Conservation (phyloP, 768 basidiomycete genomes). For the Leucocoprinus leucothites region DNA sequence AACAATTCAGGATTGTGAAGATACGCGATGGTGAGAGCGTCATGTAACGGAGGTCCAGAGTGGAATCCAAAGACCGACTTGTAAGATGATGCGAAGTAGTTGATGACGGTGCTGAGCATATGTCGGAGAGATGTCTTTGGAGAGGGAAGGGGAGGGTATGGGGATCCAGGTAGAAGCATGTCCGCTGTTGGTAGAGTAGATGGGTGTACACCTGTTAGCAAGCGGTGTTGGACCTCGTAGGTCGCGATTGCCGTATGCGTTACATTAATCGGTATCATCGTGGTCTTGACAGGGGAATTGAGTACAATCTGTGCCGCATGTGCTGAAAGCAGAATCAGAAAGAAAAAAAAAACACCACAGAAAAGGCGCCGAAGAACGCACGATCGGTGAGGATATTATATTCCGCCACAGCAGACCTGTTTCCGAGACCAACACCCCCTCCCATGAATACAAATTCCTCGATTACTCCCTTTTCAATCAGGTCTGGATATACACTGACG, state of each 20-base stretch:
- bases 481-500: slow-evolving; percentile 49
- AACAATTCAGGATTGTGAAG: slow-evolving; percentile 70
- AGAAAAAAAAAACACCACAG: not conserved
- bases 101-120: slow-evolving; percentile 71
- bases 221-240: slow-evolving; percentile 41
- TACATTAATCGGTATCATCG: slow-evolving; percentile 86
- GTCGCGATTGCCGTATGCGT: slow-evolving; percentile 84
- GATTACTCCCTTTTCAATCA: slow-evolving; percentile 41
- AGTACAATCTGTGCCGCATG: slow-evolving; percentile 84
- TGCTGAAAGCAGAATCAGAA: slow-evolving; percentile 37
- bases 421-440: slow-evolving; percentile 84
- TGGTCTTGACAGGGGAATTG: slow-evolving; percentile 60
- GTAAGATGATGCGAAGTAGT: slow-evolving; percentile 72
- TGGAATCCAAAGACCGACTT: slow-evolving; percentile 74
- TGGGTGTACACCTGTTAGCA: slow-evolving; percentile 37
- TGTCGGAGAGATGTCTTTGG: slow-evolving; percentile 53
- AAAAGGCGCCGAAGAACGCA: slow-evolving; percentile 31
- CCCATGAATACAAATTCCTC: slow-evolving; percentile 87
- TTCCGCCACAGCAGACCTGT: slow-evolving; percentile 76
- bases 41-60: slow-evolving; percentile 87
- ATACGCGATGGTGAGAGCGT: slow-evolving; percentile 79
- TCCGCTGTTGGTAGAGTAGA: not conserved
- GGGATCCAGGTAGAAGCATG: not conserved
- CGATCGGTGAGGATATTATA: slow-evolving; percentile 84
- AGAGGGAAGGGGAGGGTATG: slow-evolving; percentile 26